Evolutionary conservation across 257 asterid genomes (phyloP), one percentile per base, ranked within the genome.

Genomic region (Oldenlandia corymbosa): DNA sequence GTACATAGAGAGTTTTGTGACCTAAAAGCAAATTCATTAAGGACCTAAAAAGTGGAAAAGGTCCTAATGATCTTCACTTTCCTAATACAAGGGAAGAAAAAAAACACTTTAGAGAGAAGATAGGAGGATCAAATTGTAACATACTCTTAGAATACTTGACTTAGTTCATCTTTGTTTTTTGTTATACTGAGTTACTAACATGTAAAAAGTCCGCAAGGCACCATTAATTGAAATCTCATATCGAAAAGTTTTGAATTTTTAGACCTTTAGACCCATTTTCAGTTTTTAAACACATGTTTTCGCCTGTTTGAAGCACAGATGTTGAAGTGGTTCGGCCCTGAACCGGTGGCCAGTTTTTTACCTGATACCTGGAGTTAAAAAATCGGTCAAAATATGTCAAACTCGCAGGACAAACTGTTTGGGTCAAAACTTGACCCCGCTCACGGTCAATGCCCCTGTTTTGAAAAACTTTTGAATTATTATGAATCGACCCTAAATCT

Each of bases 181-280:
- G n/a, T n/a, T n/a, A 23, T 59, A 17, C 23, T 57, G 37, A 4
- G 10, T 52, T 54, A 56, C 55, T 62, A 43, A 50, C 43, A 58
- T 70, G 72, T 30, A 64, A 42, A 26, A 68, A 76, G 78, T 76
- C 78, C 78, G 78, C 67, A 76, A 76, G 81, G 78, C 78, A 76
- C 49, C 16, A 26, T 62, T 10, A 60, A 60, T 58, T 45, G 59
- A 48, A 36, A 16, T 64, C 5, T 70, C 60, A 46, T 39, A 27
- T 27, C 54, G 56, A 60, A 67, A 36, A 45, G 60, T 63, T 60
- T 1, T 54, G 30, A 68, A 20, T 67, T 67, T 32, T 20, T 3
- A 5, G 10, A 26, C 11, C n/a, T n/a, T n/a, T n/a, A n/a, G n/a
- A n/a, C n/a, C n/a, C n/a, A n/a, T n/a, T n/a, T n/a, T n/a, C n/a